Evolutionary conservation across 257 asterid genomes (phyloP), one percentile per base, ranked within the genome.

Genomic region (Nicotiana undulata): DNA sequence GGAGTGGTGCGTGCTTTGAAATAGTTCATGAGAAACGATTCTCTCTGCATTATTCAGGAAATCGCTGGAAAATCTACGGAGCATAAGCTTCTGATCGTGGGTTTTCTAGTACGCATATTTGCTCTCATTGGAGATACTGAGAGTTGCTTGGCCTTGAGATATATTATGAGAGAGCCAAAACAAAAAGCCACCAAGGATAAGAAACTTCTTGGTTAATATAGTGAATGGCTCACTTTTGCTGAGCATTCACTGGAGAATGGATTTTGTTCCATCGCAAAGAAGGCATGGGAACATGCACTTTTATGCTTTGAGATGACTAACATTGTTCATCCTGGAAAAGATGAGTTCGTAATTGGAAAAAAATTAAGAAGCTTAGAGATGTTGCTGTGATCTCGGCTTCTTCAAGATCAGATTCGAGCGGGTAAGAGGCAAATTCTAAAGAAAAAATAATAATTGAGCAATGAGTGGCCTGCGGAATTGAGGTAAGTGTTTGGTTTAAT

Each of bases 121-220:
- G 93, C 92, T 63, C 84, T 90, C 51, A 87, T 93, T 10, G 96
- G 94, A 53, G 98, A 93, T 81, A 88, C 84, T 40, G 95, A 93
- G 98, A 92, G 94, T 88, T 94, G 93, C 89, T 86, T 95, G 90
- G 92, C 97, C 52, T 85, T 95, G 95, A 87, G 97, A 86, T 95
- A 95, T 61, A 98, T 90, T 79, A 82, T 95, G 97, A 89, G 97
- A 86, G 95, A 95, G 34, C 85, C n/a, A n/a, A n/a, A n/a, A n/a
- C n/a, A 89, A 63, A 88, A 82, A 86, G 80, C 94, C 34, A 56
- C 83, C 18, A 12, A 77, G 81, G 85, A 93, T 85, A 82, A 84
- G 22, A 84, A 82, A 85, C 93, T 93, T 61, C 86, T 84, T 82
- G 98, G 93, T 84, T 87, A 89, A 61, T 77, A 79, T 80, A 63